A percentile compares a stretch with the other conserved stretches of the same genome.
These are phyloP conservation scores for Lonicera japonica DNA, from an alignment of 129 eudicot genomes.

Conservation along the genomic window DNA sequence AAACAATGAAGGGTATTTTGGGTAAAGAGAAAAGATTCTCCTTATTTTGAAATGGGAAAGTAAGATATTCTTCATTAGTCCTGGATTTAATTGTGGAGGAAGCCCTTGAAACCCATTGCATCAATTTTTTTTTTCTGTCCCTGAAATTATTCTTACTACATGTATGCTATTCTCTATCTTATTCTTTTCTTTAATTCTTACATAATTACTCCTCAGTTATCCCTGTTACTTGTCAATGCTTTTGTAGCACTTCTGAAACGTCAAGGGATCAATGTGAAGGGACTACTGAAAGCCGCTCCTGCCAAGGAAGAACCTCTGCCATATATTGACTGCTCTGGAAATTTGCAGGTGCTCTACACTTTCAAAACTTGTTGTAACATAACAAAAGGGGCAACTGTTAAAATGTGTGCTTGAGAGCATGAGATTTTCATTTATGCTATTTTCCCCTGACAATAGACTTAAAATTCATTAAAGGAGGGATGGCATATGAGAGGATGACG, in stretches of 20 bases:
- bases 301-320: conserved; percentile 68
- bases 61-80: too few species aligned
- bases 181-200: neutral
- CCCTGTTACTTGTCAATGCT: conserved; percentile 14
- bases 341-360: conserved; percentile 54
- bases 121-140: too few species aligned
- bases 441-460: neutral
- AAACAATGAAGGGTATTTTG: too few species aligned
- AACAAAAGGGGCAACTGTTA: neutral
- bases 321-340: conserved; percentile 82
- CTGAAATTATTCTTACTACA: neutral
- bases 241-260: conserved; percentile 71
- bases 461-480: neutral
- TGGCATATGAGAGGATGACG: neutral
- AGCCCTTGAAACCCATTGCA: too few species aligned
- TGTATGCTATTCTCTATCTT: neutral
- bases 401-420: neutral
- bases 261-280: conserved; percentile 84
- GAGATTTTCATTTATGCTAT: neutral
- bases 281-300: conserved; percentile 65
- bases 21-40: too few species aligned
- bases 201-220: conserved; percentile 3
- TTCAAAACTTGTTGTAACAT: neutral
- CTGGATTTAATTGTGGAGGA: too few species aligned
- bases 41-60: too few species aligned